A percentile compares a stretch with the other conserved stretches of the same genome.
Evolutionary conservation across 2,329 filamentous ascomycete genomes (phyloP).

Genomic region (Diaporthe caulivora): DNA sequence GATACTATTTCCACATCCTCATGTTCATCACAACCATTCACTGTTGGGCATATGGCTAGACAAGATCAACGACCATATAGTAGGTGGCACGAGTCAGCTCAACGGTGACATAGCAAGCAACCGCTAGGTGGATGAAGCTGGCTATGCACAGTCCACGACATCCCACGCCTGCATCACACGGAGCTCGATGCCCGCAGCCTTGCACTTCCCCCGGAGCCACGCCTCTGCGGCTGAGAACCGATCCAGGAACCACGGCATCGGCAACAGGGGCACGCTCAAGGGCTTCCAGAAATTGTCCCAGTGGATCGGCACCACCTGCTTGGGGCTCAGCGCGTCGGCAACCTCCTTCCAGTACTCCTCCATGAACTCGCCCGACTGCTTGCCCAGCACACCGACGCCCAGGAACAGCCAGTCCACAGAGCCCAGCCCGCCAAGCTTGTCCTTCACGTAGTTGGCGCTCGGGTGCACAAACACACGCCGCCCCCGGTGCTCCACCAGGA

Average conservation of each 20-base stretch:
- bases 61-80: background rate
- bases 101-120: background rate
- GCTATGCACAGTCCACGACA: background rate
- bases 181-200: background rate
- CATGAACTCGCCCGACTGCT: slow-evolving; percentile 8
- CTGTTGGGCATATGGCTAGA: too few species aligned
- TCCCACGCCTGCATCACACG: slow-evolving; percentile 19
- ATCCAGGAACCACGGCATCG: slow-evolving; percentile 9
- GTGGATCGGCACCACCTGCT: slow-evolving; percentile 19
- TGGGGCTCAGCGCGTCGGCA: background rate
- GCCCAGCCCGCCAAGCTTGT: background rate
- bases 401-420: slow-evolving; percentile 17
- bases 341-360: slow-evolving; percentile 15
- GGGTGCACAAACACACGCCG: slow-evolving; percentile 20
- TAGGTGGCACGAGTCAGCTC: background rate
- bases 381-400: slow-evolving; percentile 18
- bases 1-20: background rate
- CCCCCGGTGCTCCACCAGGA: background rate
- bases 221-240: slow-evolving; percentile 1
- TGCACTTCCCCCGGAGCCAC: slow-evolving; percentile 13
- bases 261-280: slow-evolving; percentile 15
- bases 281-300: slow-evolving; percentile 25
- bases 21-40: background rate
- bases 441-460: slow-evolving; percentile 22
- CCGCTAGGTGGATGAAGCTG: background rate